Base-by-base conservation (phyloP, 768 basidiomycete species). In the Myochromella boudieri region DNA sequence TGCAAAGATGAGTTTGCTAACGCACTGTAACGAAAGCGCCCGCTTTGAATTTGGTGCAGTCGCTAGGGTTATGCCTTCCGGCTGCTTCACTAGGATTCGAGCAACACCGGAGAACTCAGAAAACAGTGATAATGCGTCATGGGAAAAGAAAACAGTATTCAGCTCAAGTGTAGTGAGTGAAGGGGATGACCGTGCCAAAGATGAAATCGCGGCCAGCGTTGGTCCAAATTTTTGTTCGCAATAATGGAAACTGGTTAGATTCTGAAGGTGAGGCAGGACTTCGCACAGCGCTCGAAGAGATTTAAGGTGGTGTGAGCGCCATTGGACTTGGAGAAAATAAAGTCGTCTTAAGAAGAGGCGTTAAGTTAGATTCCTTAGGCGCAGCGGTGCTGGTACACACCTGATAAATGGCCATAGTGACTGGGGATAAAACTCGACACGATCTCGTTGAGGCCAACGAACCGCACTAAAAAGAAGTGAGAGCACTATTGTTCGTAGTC, bases 341-440 rank as follows among this genome's bases (percentile, higher is more conserved):
- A 53, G 20, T 10, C 31, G 47, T 42, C 52, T 53, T 25, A 28
- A 29, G 15, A 37, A 37, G 2, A 14, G 15, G 12, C 31, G 32
- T 6, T 17, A n/a, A 6, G 33, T 6, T 31, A 12, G 6, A n/a
- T 34, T 34, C 6, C 9, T 6, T 26, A 18, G 26, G 6, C 31
- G 4, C 21, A 42, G 10, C 11, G 6, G 14, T 22, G 17, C 6
- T 20, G 18, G 15, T 18, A 28, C 52, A 18, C 34, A 53, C 52
- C 52, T 49, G 40, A 53, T 53, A 29, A 42, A 49, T 39, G 47
- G 52, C 52, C 52, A 53, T 24, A 53, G 32, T 18, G 48, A 18
- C 15, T 32, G 15, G 29, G 52, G 48, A 28, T 46, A 46, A 26
- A 53, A 53, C 12, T 46, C 47, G 29, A 37, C 17, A 21, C 40